Evolutionary conservation across 441 rosid species (phyloP).

Genomic region (Daphne laureola): DNA sequence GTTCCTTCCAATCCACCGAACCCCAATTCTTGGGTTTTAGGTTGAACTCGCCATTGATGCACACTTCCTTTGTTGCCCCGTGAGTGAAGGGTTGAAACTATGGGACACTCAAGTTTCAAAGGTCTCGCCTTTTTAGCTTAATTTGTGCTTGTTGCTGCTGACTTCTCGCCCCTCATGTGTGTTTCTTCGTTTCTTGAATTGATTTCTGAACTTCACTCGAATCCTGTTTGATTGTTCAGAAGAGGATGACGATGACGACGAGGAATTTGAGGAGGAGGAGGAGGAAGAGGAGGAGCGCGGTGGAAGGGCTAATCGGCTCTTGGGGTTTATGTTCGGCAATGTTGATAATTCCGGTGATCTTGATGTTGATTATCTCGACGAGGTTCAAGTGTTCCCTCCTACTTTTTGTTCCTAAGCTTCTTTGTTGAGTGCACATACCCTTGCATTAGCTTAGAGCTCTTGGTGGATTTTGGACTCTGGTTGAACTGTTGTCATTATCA

Average conservation of each 20-base stretch:
- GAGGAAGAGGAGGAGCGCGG: conserved; percentile 15
- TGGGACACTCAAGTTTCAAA: conserved; percentile 15
- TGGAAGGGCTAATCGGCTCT: conserved; percentile 57
- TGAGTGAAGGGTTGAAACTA: not conserved
- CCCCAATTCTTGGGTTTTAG: conserved; percentile 6
- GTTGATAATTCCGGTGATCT: conserved; percentile 94
- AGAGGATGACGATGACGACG: conserved; percentile 86
- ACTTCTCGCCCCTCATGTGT: not conserved
- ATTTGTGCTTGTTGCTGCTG: not conserved
- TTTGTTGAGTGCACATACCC: too few species aligned
- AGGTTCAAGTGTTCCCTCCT: conserved; percentile 35
- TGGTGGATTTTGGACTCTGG: too few species aligned
- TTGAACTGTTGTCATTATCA: too few species aligned
- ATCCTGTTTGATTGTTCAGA: conserved; percentile 31
- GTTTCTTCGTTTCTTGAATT: conserved; percentile 1
- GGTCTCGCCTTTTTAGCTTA: conserved; percentile 7
- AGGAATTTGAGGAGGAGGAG: conserved; percentile 55
- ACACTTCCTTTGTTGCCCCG: not conserved
- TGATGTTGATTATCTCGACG: conserved; percentile 96
- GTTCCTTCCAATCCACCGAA: conserved; percentile 4
- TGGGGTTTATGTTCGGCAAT: conserved; percentile 94
- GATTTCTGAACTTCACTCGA: conserved; percentile 7
- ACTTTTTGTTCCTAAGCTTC: not conserved
- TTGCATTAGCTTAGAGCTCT: too few species aligned
- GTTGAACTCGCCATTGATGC: conserved; percentile 1